A percentile compares a stretch with the other conserved stretches of the same genome.
Evolutionary conservation across 768 basidiomycete species (phyloP).

Genomic region (Russula brevipes): DNA sequence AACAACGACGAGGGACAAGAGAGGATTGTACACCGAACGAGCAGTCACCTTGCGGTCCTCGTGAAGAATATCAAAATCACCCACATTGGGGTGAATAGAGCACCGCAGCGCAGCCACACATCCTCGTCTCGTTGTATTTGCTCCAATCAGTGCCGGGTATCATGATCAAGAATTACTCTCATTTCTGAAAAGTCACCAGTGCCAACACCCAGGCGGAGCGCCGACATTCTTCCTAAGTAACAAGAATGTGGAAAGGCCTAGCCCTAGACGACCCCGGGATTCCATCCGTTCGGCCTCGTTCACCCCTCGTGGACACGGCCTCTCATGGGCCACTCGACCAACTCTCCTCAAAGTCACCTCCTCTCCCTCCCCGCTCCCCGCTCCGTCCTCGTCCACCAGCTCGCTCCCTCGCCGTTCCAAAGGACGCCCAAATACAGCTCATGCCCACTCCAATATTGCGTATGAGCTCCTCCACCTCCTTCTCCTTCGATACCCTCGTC

Average conservation of each 20-base stretch:
- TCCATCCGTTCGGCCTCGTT: constrained; percentile 30
- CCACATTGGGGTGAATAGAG: neutral
- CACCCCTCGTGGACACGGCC: constrained; percentile 32
- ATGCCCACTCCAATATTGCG: constrained; percentile 29
- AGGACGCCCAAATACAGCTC: constrained; percentile 15
- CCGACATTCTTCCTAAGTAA: neutral
- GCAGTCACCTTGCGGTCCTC: neutral
- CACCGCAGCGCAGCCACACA: constrained; percentile 1
- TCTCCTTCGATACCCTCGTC: constrained; percentile 26
- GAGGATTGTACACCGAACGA: neutral
- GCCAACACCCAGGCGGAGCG: constrained; percentile 15
- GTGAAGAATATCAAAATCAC: no score
- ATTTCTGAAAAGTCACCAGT: neutral
- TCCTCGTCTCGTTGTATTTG: neutral
- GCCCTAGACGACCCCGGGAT: constrained; percentile 11
- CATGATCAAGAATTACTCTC: neutral
- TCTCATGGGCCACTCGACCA: constrained; percentile 22
- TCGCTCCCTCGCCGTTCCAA: constrained; percentile 17
- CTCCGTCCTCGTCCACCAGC: constrained; percentile 30
- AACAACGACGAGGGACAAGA: neutral
- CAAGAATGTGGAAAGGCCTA: neutral
- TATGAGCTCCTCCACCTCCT: constrained; percentile 29
- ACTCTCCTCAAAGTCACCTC: constrained; percentile 25
- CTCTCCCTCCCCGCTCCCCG: constrained; percentile 32
- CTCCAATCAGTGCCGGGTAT: neutral